phyloP scores from a whole-genome alignment of 2,329 filamentous ascomycete species.

The Hortaea sp. region DNA sequence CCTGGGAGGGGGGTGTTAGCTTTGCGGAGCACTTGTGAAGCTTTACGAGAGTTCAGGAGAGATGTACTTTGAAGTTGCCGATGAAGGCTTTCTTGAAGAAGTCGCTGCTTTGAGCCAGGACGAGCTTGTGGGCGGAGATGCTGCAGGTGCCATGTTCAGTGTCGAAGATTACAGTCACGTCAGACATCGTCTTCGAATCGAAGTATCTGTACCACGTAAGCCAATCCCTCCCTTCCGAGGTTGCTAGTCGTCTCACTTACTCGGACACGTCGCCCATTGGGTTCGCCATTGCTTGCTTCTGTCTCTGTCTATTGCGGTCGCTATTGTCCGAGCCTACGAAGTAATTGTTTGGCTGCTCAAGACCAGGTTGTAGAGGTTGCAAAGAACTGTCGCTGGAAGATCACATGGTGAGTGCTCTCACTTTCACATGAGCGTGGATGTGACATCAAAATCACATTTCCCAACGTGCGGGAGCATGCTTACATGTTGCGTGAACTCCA shows the following conservation, averaged over 20 bases:
- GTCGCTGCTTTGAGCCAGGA: not conserved
- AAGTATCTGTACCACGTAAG: not conserved
- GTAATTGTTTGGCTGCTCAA: no score
- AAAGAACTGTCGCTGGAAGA: no score
- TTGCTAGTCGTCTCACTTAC: not conserved
- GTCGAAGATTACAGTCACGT: constrained; percentile 1
- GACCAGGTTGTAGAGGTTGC: no score
- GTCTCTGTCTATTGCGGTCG: no score
- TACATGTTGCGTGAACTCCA: no score
- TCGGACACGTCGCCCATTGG: not conserved
- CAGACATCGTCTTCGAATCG: not conserved
- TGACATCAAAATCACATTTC: no score
- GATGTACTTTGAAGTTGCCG: constrained; percentile 2
- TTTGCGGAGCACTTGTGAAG: not conserved
- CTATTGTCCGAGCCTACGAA: no score
- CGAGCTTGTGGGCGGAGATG: constrained; percentile 3
- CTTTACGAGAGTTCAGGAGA: not conserved
- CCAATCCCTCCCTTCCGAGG: not conserved
- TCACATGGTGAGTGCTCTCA: no score
- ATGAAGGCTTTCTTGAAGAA: constrained; percentile 3
- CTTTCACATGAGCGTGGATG: no score
- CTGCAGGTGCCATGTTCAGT: not conserved
- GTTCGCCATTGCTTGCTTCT: no score
- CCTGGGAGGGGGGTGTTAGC: not conserved
- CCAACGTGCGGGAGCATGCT: no score